phyloP scores from a whole-genome alignment of 495 filamentous ascomycete species.

The Acidiella bohemica region DNA sequence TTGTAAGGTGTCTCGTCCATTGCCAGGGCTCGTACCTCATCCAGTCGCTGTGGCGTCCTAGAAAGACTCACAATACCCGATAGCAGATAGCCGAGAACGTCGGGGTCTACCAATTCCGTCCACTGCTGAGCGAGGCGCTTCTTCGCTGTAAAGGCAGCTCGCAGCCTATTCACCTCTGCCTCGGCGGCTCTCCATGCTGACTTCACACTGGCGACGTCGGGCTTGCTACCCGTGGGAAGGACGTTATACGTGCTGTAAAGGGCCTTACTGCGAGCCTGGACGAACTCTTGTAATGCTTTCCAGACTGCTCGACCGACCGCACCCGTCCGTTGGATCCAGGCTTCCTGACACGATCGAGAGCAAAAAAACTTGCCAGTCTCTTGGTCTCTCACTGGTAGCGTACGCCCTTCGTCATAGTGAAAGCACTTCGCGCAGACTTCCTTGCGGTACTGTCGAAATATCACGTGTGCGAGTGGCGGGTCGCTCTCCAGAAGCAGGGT shows the following conservation, averaged over 20 bases:
- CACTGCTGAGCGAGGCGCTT: neutral
- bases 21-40: slow-evolving; percentile 14
- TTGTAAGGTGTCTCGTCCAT: slow-evolving; percentile 22
- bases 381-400: slow-evolving; percentile 17
- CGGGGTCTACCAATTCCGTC: slow-evolving; percentile 17
- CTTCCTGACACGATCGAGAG: slow-evolving; percentile 12
- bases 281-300: slow-evolving; percentile 7
- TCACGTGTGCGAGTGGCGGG: slow-evolving; percentile 19
- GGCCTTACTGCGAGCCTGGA: neutral
- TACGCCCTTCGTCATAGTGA: slow-evolving; percentile 24
- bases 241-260: neutral
- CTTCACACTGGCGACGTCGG: neutral
- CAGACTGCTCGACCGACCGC: slow-evolving; percentile 21
- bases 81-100: slow-evolving; percentile 22
- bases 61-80: slow-evolving; percentile 19
- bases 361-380: slow-evolving; percentile 26
- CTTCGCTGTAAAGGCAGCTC: neutral
- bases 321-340: slow-evolving; percentile 18
- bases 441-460: slow-evolving; percentile 26
- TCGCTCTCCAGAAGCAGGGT: slow-evolving; percentile 15
- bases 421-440: slow-evolving; percentile 31
- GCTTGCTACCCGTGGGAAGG: neutral
- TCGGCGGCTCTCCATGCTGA: neutral
- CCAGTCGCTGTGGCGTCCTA: slow-evolving; percentile 8
- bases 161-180: neutral